Evolutionary conservation across 495 filamentous ascomycete species (phyloP), one percentile per base, ranked within the genome.

Genomic region (Penicillium atrosanguineum): DNA sequence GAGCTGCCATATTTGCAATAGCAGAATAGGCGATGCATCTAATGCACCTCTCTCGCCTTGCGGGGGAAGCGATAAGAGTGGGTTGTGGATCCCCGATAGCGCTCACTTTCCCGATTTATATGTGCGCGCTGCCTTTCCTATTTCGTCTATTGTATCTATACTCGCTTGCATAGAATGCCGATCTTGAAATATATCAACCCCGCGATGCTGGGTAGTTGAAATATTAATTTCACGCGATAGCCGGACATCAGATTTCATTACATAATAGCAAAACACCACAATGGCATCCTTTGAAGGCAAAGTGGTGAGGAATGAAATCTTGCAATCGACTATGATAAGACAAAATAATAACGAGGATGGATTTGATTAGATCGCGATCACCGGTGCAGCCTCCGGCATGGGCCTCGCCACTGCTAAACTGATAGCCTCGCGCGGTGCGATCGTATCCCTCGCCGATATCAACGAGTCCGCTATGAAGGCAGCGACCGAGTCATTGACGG

Each of bases 381-480:
- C 53, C 41, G 53, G 58, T 1, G 58, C 50, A n/a, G 64, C 60
- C 12, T 53, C 68, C 63, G 55, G 79, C 63, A 50, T 81, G 72
- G 48, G 73, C 59, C 49, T 60, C 14, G 45, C 53, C 1, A 60
- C 57, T 6, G 53, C 53, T 28, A 66, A 72, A 43, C 68, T 76
- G 20, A 54, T 80, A 18, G 73, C 72, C 9, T 65, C 57, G 37
- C 70, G 70, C 6, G 78, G 79, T 6, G 77, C 73, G 7, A 65
- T 63, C 7, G 59, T 83, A 15, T 75, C 73, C 16, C 51, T 82
- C 37, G 72, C 77, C 20, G 79, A 81, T 51, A 56, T 80, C 40
- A 67, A 76, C 25, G 53, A 70, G 7, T 59, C 52, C 19, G 62
- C 69, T 18, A 60, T 80, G n/a, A 19, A 54, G 20, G 40, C 43